phyloP scores from a whole-genome alignment of 306 rosid species.

The Styphnolobium japonicum region DNA sequence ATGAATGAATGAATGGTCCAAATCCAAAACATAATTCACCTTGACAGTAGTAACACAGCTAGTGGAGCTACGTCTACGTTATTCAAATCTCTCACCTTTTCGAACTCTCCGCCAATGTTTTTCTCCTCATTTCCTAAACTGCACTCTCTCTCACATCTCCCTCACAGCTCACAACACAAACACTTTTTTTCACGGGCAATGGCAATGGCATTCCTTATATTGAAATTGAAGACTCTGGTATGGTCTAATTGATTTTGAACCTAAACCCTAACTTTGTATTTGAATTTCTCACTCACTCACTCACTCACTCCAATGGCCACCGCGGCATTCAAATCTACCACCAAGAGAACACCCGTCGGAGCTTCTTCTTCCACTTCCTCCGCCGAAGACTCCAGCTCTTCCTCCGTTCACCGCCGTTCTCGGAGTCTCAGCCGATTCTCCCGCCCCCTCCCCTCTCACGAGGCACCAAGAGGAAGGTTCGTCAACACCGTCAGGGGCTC shows the following conservation, averaged over 20 bases:
- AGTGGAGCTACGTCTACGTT: too few relatives aligned
- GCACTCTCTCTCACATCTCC: background rate
- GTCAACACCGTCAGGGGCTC: conserved; percentile 91
- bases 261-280: conserved; percentile 14
- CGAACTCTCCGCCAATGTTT: conserved; percentile 56
- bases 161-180: background rate
- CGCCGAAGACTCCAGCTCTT: conserved; percentile 48
- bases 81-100: conserved; percentile 38
- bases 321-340: conserved; percentile 92
- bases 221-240: too few relatives aligned
- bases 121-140: background rate
- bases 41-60: background rate
- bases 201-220: too few relatives aligned
- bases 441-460: conserved; percentile 32
- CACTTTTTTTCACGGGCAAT: too few relatives aligned
- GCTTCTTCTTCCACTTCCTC: conserved; percentile 38
- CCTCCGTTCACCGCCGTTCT: conserved; percentile 72
- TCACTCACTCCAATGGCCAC: conserved; percentile 58
- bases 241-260: too few relatives aligned
- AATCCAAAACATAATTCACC: background rate
- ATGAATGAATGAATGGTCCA: too few relatives aligned
- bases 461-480: conserved; percentile 55
- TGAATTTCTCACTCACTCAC: background rate
- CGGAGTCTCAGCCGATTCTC: conserved; percentile 84
- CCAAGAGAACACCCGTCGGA: conserved; percentile 71